Evolutionary conservation across 2,329 filamentous ascomycete species (phyloP), one percentile per base, ranked within the genome.

Genomic region (Paracoccidioides lutzii): DNA sequence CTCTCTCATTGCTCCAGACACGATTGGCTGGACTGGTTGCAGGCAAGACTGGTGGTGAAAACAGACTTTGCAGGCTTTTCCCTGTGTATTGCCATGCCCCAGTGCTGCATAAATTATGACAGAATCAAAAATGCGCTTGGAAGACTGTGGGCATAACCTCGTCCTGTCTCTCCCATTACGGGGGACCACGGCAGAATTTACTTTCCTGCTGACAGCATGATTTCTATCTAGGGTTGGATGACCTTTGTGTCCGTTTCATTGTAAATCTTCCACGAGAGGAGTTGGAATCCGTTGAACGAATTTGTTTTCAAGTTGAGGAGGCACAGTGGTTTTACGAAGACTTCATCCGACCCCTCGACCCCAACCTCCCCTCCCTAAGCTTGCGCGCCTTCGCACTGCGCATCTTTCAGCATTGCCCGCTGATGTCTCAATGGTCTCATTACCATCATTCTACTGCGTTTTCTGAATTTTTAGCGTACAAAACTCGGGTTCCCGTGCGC

Each of bases 271-370:
- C 94, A 48, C 80, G 87, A 61, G 89, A 93, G 72, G 93, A 98
- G 72, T 81, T 97, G 49, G 83, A 84, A 62, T 90, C 88, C 2
- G 87, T 95, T 57, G 88, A 90, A 68, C 86, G 93, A 67, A 93
- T 98, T 73, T 97, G 91, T 74, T 98, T 98, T 71, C 90, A 97
- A 74, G 87, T 98, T 64, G 93, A 98, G 73, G 94, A 98, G 74
- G 93, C 93, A 65, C 94, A 98, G 83, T 98, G 93, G 93, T 98
- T 95, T 74, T 98, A 98, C 81, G 93, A 98, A 77, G 93, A 98
- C 73, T 98, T 98, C 69, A 89, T 98, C 69, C 88, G 93, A 50
- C 90, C 91, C 42, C 78, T 93, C 60, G 87, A 96, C 71, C 85
- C 90, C 53, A 80, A 80, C 42, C 79, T 98, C 9, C 93, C 93